Evolutionary conservation across 2,329 filamentous ascomycete species (phyloP).

Genomic region (Ceratocystis eucalypticola): DNA sequence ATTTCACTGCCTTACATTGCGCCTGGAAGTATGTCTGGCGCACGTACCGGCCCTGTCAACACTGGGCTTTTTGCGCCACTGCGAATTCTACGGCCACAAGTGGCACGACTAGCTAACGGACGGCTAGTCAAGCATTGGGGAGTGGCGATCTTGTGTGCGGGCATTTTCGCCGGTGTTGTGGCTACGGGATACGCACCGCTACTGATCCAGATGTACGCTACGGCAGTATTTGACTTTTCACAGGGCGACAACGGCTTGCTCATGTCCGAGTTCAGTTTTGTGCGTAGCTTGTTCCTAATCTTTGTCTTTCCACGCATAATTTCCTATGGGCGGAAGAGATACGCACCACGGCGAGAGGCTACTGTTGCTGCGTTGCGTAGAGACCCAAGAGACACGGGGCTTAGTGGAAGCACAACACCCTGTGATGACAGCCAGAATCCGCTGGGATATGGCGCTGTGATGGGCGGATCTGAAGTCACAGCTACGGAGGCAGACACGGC

Average conservation of each 20-base stretch:
- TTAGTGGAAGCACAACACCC: conserved; percentile 9
- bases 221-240: conserved; percentile 39
- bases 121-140: conserved; percentile 43
- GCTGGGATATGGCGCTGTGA: conserved; percentile 6
- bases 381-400: neutral
- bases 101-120: conserved; percentile 38
- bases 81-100: conserved; percentile 46
- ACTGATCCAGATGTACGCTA: conserved; percentile 47
- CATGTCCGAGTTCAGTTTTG: conserved; percentile 42
- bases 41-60: conserved; percentile 29
- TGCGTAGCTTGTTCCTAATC: conserved; percentile 42
- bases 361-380: conserved; percentile 16
- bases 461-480: conserved; percentile 8
- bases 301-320: conserved; percentile 43
- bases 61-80: conserved; percentile 49
- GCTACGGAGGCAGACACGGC: neutral
- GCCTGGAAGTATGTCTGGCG: conserved; percentile 28
- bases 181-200: conserved; percentile 55
- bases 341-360: conserved; percentile 8
- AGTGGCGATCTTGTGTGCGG: conserved; percentile 48
- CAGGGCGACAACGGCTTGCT: conserved; percentile 44
- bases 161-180: conserved; percentile 53
- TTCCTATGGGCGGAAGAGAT: conserved; percentile 28
- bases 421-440: conserved; percentile 11
- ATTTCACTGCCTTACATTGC: conserved; percentile 38